A percentile compares a stretch with the other conserved stretches of the same genome.
Evolutionary conservation across 805 yeast genomes (phyloP).

Genomic region (Kluyveromyces dobzhanskii): DNA sequence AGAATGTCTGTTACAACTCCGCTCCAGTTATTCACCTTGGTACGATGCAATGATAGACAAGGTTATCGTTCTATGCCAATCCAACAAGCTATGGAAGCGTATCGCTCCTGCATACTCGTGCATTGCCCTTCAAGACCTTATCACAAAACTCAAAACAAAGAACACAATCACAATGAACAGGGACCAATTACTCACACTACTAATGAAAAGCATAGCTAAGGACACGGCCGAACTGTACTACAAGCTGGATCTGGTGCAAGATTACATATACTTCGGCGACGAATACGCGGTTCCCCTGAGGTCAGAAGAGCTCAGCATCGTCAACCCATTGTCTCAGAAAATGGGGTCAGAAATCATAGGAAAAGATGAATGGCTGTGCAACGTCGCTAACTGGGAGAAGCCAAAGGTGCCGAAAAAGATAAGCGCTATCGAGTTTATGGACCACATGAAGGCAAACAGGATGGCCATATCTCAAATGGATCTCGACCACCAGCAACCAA

Average conservation of each 20-base stretch:
- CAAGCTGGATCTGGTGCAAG: constrained; percentile 23
- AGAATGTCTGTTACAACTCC: constrained; percentile 8
- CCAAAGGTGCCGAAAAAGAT: constrained; percentile 10
- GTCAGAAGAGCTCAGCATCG: neutral
- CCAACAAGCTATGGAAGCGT: constrained; percentile 19
- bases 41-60: constrained; percentile 8
- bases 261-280: constrained; percentile 23
- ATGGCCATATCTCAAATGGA: neutral
- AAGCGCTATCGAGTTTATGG: constrained; percentile 6
- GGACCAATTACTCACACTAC: constrained; percentile 19
- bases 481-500: neutral
- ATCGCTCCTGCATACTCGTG: constrained; percentile 24
- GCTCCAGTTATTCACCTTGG: constrained; percentile 7
- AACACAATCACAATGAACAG: constrained; percentile 9
- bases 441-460: constrained; percentile 3
- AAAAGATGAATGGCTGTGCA: constrained; percentile 15
- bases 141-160: constrained; percentile 10
- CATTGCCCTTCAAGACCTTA: constrained; percentile 21
- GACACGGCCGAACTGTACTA: constrained; percentile 20
- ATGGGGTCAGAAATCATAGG: neutral
- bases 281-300: constrained; percentile 15
- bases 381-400: constrained; percentile 16
- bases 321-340: neutral
- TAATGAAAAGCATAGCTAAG: constrained; percentile 24
- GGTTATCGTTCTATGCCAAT: constrained; percentile 13